These are phyloP conservation scores for Aspergillus cristatus DNA, from an alignment of 495 filamentous ascomycete genomes.

Conservation along the genomic window DNA sequence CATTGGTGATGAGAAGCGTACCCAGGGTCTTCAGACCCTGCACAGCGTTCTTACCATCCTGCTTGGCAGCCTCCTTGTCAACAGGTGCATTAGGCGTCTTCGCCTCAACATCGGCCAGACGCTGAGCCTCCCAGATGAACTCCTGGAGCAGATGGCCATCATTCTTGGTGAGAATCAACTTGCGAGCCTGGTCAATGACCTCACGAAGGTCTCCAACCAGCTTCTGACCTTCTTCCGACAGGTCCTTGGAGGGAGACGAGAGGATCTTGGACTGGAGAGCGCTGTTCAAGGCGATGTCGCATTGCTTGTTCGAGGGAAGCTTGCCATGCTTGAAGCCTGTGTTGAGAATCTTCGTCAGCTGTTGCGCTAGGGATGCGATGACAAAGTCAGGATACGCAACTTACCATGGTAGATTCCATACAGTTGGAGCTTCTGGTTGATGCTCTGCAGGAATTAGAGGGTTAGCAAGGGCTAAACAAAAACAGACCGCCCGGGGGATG, in stretches of 20 bases:
- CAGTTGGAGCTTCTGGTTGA: slow-evolving; percentile 90
- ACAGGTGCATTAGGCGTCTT: slow-evolving; percentile 55
- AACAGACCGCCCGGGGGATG: too few species aligned
- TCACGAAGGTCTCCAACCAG: slow-evolving; percentile 70
- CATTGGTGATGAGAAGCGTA: slow-evolving; percentile 86
- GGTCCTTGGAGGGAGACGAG: slow-evolving; percentile 59
- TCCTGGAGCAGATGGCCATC: slow-evolving; percentile 90
- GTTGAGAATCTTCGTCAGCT: slow-evolving; percentile 11
- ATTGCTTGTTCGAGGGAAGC: slow-evolving; percentile 93
- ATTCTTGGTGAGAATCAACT: slow-evolving; percentile 88
- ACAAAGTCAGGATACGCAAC: slow-evolving; percentile 6
- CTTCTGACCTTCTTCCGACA: slow-evolving; percentile 70
- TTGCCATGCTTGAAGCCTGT: slow-evolving; percentile 83
- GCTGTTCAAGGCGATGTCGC: slow-evolving; percentile 87
- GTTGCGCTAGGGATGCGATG: background rate
- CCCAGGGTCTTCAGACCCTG: slow-evolving; percentile 86
- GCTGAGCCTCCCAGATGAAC: slow-evolving; percentile 88
- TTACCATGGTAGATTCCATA: slow-evolving; percentile 81
- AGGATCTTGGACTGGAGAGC: slow-evolving; percentile 60
- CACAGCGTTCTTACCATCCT: slow-evolving; percentile 71
- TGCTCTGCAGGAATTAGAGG: slow-evolving; percentile 42
- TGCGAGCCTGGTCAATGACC: slow-evolving; percentile 82
- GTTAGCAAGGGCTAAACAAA: slow-evolving; percentile 6
- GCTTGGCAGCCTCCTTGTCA: slow-evolving; percentile 62
- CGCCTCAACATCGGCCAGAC: slow-evolving; percentile 52